Percentiles rank a stretch among this genome's conserved stretches.
These are phyloP conservation scores for Starmerella stigmatis DNA, from an alignment of 805 yeast species.

Conservation along the genomic window DNA sequence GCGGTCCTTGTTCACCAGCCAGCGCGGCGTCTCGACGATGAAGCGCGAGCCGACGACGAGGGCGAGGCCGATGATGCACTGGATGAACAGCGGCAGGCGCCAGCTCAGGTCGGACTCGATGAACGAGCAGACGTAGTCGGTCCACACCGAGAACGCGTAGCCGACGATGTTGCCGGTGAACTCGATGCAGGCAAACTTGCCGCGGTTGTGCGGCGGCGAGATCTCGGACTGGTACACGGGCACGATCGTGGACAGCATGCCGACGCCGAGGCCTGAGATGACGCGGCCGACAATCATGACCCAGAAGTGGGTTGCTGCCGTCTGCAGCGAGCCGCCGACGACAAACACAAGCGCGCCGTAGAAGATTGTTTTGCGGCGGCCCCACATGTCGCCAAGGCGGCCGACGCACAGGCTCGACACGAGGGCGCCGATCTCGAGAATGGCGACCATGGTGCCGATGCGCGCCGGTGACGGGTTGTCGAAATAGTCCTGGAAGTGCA, in stretches of 20 bases:
- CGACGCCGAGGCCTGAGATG: constrained; percentile 78
- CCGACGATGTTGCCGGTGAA: constrained; percentile 81
- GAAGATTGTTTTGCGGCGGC: constrained; percentile 68
- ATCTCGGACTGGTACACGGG: constrained; percentile 85
- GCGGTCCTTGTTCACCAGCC: constrained; percentile 71
- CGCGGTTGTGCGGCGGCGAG: constrained; percentile 77
- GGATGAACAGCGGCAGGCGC: constrained; percentile 70
- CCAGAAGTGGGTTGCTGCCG: constrained; percentile 45
- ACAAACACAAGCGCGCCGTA: constrained; percentile 71
- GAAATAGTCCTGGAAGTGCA: constrained; percentile 58
- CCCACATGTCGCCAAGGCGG: constrained; percentile 62
- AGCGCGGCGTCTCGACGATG: constrained; percentile 81
- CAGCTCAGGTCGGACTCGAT: constrained; percentile 54
- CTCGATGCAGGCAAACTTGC: constrained; percentile 74
- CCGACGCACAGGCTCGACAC: constrained; percentile 72
- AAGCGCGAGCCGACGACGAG: constrained; percentile 64
- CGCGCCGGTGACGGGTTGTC: constrained; percentile 60
- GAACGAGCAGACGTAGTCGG: constrained; percentile 65
- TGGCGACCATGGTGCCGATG: constrained; percentile 80
- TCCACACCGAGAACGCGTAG: constrained; percentile 76
- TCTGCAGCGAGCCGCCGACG: constrained; percentile 67
- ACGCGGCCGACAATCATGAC: constrained; percentile 64
- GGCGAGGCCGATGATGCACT: constrained; percentile 60
- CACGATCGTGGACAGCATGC: constrained; percentile 69
- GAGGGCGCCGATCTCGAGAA: constrained; percentile 80